phyloP scores from a whole-genome alignment of 306 rosid species.

The Vigna angularis region DNA sequence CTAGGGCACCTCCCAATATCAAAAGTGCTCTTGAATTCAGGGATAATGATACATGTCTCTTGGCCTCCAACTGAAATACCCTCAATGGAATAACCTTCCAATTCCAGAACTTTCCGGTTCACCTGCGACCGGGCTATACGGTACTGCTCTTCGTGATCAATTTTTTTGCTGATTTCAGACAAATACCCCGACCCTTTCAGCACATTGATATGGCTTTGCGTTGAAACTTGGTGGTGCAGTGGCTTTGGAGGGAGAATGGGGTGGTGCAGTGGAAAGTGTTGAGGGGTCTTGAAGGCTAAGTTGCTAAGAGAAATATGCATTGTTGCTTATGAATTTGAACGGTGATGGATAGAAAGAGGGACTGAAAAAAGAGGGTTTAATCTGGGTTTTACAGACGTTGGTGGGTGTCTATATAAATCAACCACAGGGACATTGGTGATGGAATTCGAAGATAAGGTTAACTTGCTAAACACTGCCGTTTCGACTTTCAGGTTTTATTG shows the following conservation, averaged over 20 bases:
- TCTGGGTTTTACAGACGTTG: constrained; percentile 56
- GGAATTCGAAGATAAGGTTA: constrained; percentile 45
- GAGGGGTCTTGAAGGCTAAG: constrained; percentile 60
- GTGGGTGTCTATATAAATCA: constrained; percentile 30
- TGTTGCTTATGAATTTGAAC: constrained; percentile 7
- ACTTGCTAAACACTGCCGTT: constrained; percentile 2
- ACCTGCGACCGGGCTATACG: constrained; percentile 84
- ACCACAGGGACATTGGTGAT: background rate
- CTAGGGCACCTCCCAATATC: constrained; percentile 90
- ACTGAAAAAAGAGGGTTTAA: constrained; percentile 31
- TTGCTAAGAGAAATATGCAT: constrained; percentile 68
- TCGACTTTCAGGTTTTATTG: background rate
- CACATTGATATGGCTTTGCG: constrained; percentile 56
- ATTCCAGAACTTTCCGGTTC: constrained; percentile 68
- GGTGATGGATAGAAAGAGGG: background rate
- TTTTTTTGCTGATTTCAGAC: constrained; percentile 73
- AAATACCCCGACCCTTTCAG: constrained; percentile 65
- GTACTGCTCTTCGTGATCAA: constrained; percentile 85
- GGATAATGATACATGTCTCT: constrained; percentile 88
- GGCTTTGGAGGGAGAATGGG: constrained; percentile 52
- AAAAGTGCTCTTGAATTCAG: constrained; percentile 89
- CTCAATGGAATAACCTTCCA: constrained; percentile 83
- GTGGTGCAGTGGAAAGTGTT: constrained; percentile 61
- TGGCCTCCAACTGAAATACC: constrained; percentile 93
- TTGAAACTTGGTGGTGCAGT: constrained; percentile 45